phyloP scores from a whole-genome alignment of 2,329 filamentous ascomycete species.

The Fusarium sambucinum region DNA sequence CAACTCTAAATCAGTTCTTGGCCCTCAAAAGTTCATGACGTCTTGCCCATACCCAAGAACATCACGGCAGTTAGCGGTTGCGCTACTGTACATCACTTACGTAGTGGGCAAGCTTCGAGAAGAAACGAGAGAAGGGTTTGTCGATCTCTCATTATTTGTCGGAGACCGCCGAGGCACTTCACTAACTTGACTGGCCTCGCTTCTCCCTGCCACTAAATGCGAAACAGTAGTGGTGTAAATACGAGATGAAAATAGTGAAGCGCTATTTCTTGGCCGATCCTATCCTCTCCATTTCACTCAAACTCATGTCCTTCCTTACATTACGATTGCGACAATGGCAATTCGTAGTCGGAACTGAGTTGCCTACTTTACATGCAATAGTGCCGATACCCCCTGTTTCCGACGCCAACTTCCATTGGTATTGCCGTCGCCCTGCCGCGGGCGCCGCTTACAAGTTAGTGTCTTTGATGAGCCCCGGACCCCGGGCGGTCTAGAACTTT shows the following conservation, averaged over 20 bases:
- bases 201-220: conserved; percentile 10
- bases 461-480: conserved; percentile 21
- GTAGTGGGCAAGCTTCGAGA: conserved; percentile 37
- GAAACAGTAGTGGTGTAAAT: conserved; percentile 25
- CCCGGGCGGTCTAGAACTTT: conserved; percentile 40
- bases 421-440: conserved; percentile 34
- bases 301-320: conserved; percentile 11
- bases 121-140: conserved; percentile 26
- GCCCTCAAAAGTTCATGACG: conserved; percentile 6
- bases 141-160: conserved; percentile 18
- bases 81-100: conserved; percentile 33
- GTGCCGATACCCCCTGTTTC: conserved; percentile 16
- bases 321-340: conserved; percentile 22
- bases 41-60: conserved; percentile 9
- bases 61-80: conserved; percentile 29
- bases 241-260: conserved; percentile 11
- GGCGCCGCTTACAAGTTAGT: conserved; percentile 20
- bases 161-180: conserved; percentile 9
- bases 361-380: background rate
- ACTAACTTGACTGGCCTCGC: background rate
- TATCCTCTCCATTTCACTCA: conserved; percentile 19
- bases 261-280: conserved; percentile 32
- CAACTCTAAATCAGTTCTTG: conserved; percentile 25
- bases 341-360: conserved; percentile 6
- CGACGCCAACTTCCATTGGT: conserved; percentile 35